Base-by-base conservation (phyloP, 768 basidiomycete species). In the Termitomyces titanicus region DNA sequence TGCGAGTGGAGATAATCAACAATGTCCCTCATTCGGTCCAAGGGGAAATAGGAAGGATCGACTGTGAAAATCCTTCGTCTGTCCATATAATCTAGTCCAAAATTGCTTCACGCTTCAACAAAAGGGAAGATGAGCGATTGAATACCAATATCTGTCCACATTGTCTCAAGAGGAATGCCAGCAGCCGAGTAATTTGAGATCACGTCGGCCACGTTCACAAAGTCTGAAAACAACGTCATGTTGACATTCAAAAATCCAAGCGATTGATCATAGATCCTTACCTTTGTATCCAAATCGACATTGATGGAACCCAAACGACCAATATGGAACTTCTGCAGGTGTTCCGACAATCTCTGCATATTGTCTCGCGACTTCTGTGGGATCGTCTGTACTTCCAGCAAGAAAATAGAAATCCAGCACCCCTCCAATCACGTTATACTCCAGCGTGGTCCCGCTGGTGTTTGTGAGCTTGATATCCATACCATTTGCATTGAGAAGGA, bases 341-440 rank as follows among this genome's bases (percentile, higher is more conserved):
- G 69, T 68, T 2, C 88, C 89, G 0, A 79, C 80, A 31, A 89
- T 63, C 58, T 86, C 74, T 10, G 86, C 80, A 66, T 91, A 91
- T 70, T 92, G 89, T 56, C 76, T 73, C 5, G 84, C 79, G 0
- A 85, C 80, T 40, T 78, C 79, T 2, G 68, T 73, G 3, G 86
- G 86, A 63, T 84, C 77, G 5, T 68, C 76, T 60, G 76, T 72
- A 63, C 82, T 85, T 7, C 88, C 88, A 29, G 85, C 81, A 49
- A 91, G 71, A 71, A 93, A 89, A 74, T 89, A 88, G 60, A 91
- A 84, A 66, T 91, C 89, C 31, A 91, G 67, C 1, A 89, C 78
- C 9, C 89, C 89, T 3, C 89, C 90, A 60, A 93, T 86, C 31
- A 81, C 79, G 57, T 89, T 85, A 67, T 91, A 93, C 70, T 92